phyloP scores from a whole-genome alignment of 2,329 filamentous ascomycete species.

The Phialocephala subalpina region DNA sequence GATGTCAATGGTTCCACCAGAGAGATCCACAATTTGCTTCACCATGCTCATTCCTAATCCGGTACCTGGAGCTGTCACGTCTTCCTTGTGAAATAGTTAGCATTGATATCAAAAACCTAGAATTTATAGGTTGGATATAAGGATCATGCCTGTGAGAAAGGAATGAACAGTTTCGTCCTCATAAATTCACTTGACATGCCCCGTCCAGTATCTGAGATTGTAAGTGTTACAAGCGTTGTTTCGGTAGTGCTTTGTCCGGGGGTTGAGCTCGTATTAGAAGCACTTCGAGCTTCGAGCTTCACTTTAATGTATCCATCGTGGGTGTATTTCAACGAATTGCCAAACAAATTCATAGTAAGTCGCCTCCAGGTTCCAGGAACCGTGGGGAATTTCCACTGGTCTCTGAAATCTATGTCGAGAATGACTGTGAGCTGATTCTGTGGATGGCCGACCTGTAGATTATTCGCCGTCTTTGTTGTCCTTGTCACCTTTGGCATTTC shows the following conservation, averaged over 20 bases:
- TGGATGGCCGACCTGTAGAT: background rate
- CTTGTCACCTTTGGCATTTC: constrained; percentile 1
- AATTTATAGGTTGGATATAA: constrained; percentile 37
- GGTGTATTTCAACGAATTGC: constrained; percentile 70
- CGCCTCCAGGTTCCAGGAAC: constrained; percentile 40
- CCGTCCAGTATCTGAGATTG: constrained; percentile 67
- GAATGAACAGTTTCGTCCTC: constrained; percentile 61
- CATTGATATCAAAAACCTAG: constrained; percentile 25
- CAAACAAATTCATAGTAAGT: constrained; percentile 68
- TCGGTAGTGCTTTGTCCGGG: constrained; percentile 18
- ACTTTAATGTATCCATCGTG: constrained; percentile 58
- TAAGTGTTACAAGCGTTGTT: constrained; percentile 46
- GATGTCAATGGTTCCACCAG: constrained; percentile 66
- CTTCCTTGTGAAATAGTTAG: constrained; percentile 56
- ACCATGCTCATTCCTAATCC: constrained; percentile 72
- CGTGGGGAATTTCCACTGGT: constrained; percentile 43
- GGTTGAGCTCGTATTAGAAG: constrained; percentile 24
- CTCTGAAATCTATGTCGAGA: constrained; percentile 48
- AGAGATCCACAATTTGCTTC: constrained; percentile 64
- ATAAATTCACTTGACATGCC: constrained; percentile 71
- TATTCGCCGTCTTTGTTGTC: background rate
- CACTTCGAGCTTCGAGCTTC: constrained; percentile 43
- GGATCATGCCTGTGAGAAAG: constrained; percentile 62
- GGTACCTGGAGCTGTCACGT: constrained; percentile 64
- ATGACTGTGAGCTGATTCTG: constrained; percentile 51